phyloP scores from a whole-genome alignment of 306 rosid species.

The Prosopis cineraria region DNA sequence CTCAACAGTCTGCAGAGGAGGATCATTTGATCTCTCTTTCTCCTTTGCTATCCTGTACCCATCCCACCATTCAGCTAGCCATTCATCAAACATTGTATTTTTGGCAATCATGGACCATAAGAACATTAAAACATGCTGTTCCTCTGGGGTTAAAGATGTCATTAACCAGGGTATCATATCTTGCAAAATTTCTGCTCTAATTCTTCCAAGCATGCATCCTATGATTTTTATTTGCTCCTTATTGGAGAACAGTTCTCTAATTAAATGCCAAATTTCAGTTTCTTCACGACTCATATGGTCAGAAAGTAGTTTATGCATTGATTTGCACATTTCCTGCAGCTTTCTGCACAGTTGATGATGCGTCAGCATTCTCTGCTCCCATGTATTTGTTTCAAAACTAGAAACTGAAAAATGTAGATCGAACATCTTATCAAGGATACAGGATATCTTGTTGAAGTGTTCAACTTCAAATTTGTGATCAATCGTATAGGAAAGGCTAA shows the following conservation, averaged over 20 bases:
- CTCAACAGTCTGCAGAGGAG: constrained; percentile 53
- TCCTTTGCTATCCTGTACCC: constrained; percentile 59
- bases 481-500: constrained; percentile 79
- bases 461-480: constrained; percentile 80
- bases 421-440: constrained; percentile 65
- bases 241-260: constrained; percentile 67
- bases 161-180: constrained; percentile 96
- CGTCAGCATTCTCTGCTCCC: constrained; percentile 46
- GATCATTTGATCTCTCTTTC: constrained; percentile 46
- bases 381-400: constrained; percentile 35
- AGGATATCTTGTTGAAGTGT: constrained; percentile 60
- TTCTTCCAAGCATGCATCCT: constrained; percentile 90
- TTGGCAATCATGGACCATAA: constrained; percentile 78
- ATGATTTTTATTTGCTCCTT: constrained; percentile 77
- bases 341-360: constrained; percentile 57
- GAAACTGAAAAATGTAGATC: constrained; percentile 54
- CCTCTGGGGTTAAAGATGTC: constrained; percentile 77
- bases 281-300: constrained; percentile 82
- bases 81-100: constrained; percentile 88
- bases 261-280: constrained; percentile 77
- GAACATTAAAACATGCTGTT: constrained; percentile 74
- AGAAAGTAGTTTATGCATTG: constrained; percentile 59
- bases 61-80: constrained; percentile 94
- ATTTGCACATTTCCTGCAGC: constrained; percentile 75
- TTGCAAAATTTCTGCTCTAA: constrained; percentile 71